A percentile compares a stretch with the other conserved stretches of the same genome.
Evolutionary conservation across 2,329 filamentous ascomycete species (phyloP).

Genomic region (Penicillium sp.): DNA sequence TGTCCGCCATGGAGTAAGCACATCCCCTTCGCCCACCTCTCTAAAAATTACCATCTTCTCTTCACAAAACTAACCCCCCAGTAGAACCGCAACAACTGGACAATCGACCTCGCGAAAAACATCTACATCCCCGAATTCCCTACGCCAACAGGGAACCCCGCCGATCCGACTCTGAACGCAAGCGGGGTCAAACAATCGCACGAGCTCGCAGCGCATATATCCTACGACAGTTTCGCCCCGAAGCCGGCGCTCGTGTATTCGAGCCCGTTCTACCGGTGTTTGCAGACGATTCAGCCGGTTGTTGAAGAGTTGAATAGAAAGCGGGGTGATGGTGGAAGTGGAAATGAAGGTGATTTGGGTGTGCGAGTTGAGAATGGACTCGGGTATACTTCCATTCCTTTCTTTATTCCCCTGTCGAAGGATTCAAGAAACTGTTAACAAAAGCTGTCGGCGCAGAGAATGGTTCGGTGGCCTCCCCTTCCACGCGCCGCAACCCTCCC

Average conservation of each 20-base stretch:
- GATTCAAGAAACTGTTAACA: too few relatives aligned
- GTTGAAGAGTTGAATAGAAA: slow-evolving; percentile 47
- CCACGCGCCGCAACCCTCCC: slow-evolving; percentile 75
- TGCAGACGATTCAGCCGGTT: slow-evolving; percentile 77
- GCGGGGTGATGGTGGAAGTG: slow-evolving; percentile 17
- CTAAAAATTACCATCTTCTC: not conserved
- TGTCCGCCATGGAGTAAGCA: slow-evolving; percentile 73
- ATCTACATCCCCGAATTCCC: slow-evolving; percentile 73
- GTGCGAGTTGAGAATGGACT: slow-evolving; percentile 59
- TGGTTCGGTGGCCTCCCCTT: slow-evolving; percentile 84
- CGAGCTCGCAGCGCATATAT: slow-evolving; percentile 65
- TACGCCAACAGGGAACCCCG: slow-evolving; percentile 84
- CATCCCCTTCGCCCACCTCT: not conserved
- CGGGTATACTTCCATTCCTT: slow-evolving; percentile 35
- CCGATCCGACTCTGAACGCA: slow-evolving; percentile 84
- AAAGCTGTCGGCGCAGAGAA: slow-evolving; percentile 53
- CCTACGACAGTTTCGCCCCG: slow-evolving; percentile 37
- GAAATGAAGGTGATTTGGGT: slow-evolving; percentile 38
- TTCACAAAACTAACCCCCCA: not conserved
- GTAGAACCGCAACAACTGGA: slow-evolving; percentile 90
- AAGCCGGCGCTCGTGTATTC: slow-evolving; percentile 69
- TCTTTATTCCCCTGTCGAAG: too few relatives aligned
- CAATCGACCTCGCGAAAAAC: slow-evolving; percentile 79
- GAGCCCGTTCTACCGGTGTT: slow-evolving; percentile 83
- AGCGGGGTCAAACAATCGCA: slow-evolving; percentile 84